phyloP scores from a whole-genome alignment of 1,139 yeast species.

The Suhomyces wounanorum region DNA sequence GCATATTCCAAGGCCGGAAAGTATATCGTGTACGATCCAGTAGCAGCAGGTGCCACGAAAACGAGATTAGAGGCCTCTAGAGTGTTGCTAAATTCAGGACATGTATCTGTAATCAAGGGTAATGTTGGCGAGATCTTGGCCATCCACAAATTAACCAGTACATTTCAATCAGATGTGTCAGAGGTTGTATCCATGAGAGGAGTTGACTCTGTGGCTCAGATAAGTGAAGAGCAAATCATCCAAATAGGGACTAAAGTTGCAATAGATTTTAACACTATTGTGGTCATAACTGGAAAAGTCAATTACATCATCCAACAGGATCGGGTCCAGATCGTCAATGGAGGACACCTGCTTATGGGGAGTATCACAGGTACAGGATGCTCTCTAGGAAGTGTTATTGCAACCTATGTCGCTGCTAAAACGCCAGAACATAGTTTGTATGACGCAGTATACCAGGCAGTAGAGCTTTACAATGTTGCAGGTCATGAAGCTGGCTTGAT shows the following conservation, averaged over 20 bases:
- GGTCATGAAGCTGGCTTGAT: conserved; percentile 55
- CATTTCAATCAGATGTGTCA: conserved; percentile 35
- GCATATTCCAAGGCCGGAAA: conserved; percentile 59
- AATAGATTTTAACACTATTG: conserved; percentile 55
- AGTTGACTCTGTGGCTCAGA: conserved; percentile 58
- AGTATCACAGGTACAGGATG: conserved; percentile 90
- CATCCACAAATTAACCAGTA: conserved; percentile 35
- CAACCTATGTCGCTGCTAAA: conserved; percentile 56
- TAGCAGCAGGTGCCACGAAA: conserved; percentile 82
- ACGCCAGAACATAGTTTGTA: conserved; percentile 36
- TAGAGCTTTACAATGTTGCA: conserved; percentile 62
- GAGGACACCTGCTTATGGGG: conserved; percentile 72
- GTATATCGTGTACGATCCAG: conserved; percentile 85
- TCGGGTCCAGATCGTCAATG: conserved; percentile 34
- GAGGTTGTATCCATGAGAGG: conserved; percentile 62
- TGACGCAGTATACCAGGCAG: conserved; percentile 59
- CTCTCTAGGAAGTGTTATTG: conserved; percentile 73
- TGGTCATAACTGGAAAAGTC: conserved; percentile 61
- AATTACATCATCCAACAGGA: conserved; percentile 32
- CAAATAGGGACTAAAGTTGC: conserved; percentile 57
- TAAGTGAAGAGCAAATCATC: conserved; percentile 31
- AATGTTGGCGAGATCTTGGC: conserved; percentile 79
- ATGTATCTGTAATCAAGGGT: conserved; percentile 76
- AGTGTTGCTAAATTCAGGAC: conserved; percentile 56
- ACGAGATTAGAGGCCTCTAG: conserved; percentile 55